phyloP scores from a whole-genome alignment of 2,329 filamentous ascomycete species.

The Ceratocystis alfenasii region DNA sequence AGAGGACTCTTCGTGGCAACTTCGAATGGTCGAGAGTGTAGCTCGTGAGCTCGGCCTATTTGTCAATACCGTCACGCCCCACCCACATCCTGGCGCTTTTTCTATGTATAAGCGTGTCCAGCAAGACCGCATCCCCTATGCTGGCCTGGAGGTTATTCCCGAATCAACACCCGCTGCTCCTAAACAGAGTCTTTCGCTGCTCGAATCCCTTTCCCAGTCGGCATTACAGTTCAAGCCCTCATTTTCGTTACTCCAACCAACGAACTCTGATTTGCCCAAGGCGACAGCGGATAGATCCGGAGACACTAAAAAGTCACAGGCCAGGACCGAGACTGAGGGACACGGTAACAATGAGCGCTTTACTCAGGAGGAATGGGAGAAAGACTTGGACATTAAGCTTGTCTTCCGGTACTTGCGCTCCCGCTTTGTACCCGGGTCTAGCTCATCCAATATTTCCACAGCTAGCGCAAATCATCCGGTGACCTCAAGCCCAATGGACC shows the following conservation, averaged over 20 bases:
- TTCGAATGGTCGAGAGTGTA: conserved; percentile 68
- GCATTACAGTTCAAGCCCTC: conserved; percentile 21
- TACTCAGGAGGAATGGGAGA: conserved; percentile 80
- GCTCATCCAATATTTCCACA: conserved; percentile 33
- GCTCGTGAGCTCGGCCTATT: conserved; percentile 76
- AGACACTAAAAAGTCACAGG: neutral
- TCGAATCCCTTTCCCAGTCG: conserved; percentile 17
- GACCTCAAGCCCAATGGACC: conserved; percentile 46
- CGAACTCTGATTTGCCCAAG: conserved; percentile 27
- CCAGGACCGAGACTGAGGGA: neutral
- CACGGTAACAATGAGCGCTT: conserved; percentile 30
- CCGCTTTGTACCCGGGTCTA: conserved; percentile 48
- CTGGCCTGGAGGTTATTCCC: conserved; percentile 57
- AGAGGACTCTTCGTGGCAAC: conserved; percentile 52
- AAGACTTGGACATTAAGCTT: conserved; percentile 77
- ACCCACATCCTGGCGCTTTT: conserved; percentile 72
- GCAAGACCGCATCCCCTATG: conserved; percentile 58
- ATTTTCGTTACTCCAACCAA: conserved; percentile 24
- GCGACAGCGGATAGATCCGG: neutral
- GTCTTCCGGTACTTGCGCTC: conserved; percentile 79
- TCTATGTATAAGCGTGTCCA: conserved; percentile 61
- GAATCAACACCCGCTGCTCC: conserved; percentile 33
- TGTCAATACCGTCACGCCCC: conserved; percentile 64
- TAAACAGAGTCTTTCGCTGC: conserved; percentile 22
- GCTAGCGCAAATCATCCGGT: conserved; percentile 37